These are phyloP conservation scores for Fusarium ramigenum DNA, from an alignment of 2,329 filamentous ascomycete species.

Conservation along the genomic window DNA sequence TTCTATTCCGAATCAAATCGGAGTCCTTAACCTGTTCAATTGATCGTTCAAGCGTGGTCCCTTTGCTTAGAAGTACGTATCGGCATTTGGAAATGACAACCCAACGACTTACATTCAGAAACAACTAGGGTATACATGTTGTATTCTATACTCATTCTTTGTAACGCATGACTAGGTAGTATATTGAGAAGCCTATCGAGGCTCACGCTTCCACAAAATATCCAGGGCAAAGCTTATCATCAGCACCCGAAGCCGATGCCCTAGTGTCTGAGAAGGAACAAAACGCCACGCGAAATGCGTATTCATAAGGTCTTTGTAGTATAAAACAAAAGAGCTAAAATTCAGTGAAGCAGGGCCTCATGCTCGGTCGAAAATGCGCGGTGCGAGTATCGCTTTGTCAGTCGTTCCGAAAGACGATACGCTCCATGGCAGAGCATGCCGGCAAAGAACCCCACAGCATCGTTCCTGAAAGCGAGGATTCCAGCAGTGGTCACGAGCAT, in stretches of 20 bases:
- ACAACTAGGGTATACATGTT: background rate
- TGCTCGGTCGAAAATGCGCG: conserved; percentile 41
- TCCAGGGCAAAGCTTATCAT: background rate
- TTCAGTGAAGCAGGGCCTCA: conserved; percentile 45
- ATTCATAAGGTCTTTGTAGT: background rate
- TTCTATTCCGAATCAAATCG: background rate
- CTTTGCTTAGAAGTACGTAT: background rate
- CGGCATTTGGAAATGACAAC: background rate
- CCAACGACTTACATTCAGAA: background rate
- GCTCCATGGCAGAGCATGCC: conserved; percentile 83
- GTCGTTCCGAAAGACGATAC: conserved; percentile 61
- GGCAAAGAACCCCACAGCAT: conserved; percentile 84
- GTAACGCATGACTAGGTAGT: background rate
- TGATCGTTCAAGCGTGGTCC: background rate
- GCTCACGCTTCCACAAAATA: background rate
- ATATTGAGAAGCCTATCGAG: background rate
- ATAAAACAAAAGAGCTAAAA: background rate
- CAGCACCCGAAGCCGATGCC: background rate
- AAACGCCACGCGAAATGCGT: conserved; percentile 1
- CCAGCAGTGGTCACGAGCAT: conserved; percentile 90
- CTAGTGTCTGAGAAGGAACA: background rate
- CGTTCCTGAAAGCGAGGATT: conserved; percentile 87
- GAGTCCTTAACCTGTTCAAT: background rate
- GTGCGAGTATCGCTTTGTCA: conserved; percentile 50
- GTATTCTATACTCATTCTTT: background rate